Evolutionary conservation across 2,329 filamentous ascomycete species (phyloP).

Genomic region (Paecilomyces variotii): DNA sequence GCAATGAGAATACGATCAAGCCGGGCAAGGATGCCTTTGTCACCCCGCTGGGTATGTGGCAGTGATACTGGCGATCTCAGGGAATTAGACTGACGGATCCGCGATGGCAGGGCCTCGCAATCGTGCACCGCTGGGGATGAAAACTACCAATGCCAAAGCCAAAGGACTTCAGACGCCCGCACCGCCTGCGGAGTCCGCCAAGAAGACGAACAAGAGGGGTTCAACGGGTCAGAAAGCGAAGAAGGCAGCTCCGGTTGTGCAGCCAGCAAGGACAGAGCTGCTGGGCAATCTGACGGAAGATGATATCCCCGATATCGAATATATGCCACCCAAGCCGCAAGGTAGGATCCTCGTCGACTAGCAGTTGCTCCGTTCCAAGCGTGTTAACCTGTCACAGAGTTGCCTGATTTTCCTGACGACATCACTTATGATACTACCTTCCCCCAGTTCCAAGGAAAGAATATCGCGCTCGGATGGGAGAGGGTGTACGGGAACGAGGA

Average conservation of each 20-base stretch:
- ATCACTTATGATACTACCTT: conserved; percentile 42
- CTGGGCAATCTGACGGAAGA: conserved; percentile 44
- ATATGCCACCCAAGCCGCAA: conserved; percentile 68
- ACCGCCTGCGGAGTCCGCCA: conserved; percentile 51
- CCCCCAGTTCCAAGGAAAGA: conserved; percentile 45
- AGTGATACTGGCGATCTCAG: background rate
- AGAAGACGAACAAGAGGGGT: conserved; percentile 54
- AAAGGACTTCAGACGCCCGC: conserved; percentile 58
- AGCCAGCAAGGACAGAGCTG: conserved; percentile 36
- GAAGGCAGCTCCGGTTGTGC: conserved; percentile 45
- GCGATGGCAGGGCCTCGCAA: conserved; percentile 50
- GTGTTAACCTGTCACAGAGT: conserved; percentile 45
- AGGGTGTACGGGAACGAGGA: conserved; percentile 42
- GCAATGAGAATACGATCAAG: conserved; percentile 47
- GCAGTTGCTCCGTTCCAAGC: background rate
- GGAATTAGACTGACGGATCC: background rate
- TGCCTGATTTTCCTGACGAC: conserved; percentile 39
- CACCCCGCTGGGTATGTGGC: conserved; percentile 65
- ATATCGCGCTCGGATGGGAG: conserved; percentile 45
- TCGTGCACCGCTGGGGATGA: conserved; percentile 80
- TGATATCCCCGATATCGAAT: conserved; percentile 71
- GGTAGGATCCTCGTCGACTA: conserved; percentile 23
- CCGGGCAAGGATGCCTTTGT: conserved; percentile 59
- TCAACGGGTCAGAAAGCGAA: conserved; percentile 55
- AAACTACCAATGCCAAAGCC: conserved; percentile 91